Evolutionary conservation across 352 stramenopile species (phyloP).

Genomic region (Phytopythium helicoides): DNA sequence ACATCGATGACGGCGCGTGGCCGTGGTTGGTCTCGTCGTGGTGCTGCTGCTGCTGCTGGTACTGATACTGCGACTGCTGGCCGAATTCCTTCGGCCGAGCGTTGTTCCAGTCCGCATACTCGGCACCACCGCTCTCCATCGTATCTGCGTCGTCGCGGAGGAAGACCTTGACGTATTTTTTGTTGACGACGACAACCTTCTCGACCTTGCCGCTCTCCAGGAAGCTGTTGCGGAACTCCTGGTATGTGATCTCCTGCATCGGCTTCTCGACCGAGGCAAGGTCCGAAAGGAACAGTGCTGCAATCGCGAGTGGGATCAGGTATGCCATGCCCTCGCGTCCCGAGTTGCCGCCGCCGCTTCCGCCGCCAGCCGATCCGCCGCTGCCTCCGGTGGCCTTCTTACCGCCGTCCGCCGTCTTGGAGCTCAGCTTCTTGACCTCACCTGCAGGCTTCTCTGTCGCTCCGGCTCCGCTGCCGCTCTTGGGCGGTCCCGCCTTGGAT

Average conservation of each 20-base stretch:
- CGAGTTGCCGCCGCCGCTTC: conserved; percentile 24
- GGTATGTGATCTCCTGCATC: conserved; percentile 91
- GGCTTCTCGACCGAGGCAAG: conserved; percentile 71
- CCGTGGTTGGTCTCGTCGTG: conserved; percentile 4
- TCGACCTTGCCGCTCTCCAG: conserved; percentile 85
- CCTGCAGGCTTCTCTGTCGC: conserved; percentile 37
- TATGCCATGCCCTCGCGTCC: conserved; percentile 71
- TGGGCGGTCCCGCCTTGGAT: conserved; percentile 46
- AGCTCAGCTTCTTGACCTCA: conserved; percentile 72
- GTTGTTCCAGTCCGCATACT: conserved; percentile 58
- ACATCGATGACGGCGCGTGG: background rate
- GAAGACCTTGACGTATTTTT: conserved; percentile 89
- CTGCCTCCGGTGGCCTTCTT: conserved; percentile 30
- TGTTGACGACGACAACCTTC: conserved; percentile 90
- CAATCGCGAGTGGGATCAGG: conserved; percentile 67
- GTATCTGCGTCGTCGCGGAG: conserved; percentile 44
- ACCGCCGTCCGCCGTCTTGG: conserved; percentile 39
- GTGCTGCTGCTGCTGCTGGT: conserved; percentile 10
- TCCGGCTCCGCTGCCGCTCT: conserved; percentile 40
- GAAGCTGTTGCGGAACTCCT: conserved; percentile 89
- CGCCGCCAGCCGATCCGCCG: conserved; percentile 26
- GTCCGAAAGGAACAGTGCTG: conserved; percentile 72
- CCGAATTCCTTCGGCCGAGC: conserved; percentile 26
- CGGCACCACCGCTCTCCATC: conserved; percentile 8
- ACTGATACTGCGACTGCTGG: conserved; percentile 14